Evolutionary conservation across 345 rosid species (phyloP), one percentile per base, ranked within the genome.

Genomic region (Ricinus communis): DNA sequence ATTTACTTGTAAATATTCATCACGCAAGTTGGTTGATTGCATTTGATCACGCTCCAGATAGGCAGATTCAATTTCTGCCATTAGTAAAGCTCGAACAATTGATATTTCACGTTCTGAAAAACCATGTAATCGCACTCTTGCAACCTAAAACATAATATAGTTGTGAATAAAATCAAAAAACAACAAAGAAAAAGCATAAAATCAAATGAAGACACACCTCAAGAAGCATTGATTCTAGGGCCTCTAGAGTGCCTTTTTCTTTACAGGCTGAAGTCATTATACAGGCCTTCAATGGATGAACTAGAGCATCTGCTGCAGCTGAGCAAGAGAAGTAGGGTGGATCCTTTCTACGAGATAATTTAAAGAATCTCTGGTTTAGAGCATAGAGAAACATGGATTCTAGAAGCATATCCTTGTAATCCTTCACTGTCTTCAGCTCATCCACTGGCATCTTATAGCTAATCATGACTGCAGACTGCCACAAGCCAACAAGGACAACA

Each of bases 301-400:
- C 97, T 77, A 89, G 80, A 73, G 71, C 84, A 85, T 88, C 93
- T 55, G 93, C 88, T 81, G 84, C 86, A 75, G 86, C 86, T n/a
- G 98, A 89, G 84, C 96, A 93, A 21, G 98, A 88, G 81, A 93
- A 89, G 83, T 81, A 93, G 16, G 97, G 96, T 12, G 90, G 98
- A 70, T 89, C 86, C 68, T 85, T 87, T 80, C 82, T 83, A 47
- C 89, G 90, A 50, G 97, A 91, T 73, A 91, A 70, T 72, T 91
- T 91, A 78, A 88, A 91, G 78, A 93, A 88, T 73, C 98, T 91
- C 75, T 88, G 94, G 74, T 93, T 89, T 69, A 93, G 80, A 65
- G 98, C 97, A 66, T 79, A 86, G 43, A 82, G 78, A 76, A 93
- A 93, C 94, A 93, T 90, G 31, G 90, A 87, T 66, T 91, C 93